Evolutionary conservation across 2,329 filamentous ascomycete species (phyloP), one percentile per base, ranked within the genome.

Genomic region (Neofusicoccum cordaticola): DNA sequence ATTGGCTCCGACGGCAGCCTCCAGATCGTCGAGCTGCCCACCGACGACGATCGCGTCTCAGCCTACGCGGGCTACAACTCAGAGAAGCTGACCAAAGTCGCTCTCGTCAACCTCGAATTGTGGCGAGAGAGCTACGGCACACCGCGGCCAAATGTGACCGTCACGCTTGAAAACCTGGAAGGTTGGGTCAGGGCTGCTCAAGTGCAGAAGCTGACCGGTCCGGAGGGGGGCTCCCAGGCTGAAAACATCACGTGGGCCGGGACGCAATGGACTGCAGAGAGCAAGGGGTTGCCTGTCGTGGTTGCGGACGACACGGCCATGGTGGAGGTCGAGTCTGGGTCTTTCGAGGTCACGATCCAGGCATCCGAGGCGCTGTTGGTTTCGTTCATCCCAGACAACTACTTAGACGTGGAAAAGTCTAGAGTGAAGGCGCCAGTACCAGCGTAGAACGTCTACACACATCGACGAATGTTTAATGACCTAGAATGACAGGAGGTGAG

Each of bases 321-420:
- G 12, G 19, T 34, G 4, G 22, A 53, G n/a, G 48, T 53, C 27
- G 41, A 34, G 15, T 9, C 13, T 5, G 60, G 60, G 15, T 35
- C 48, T 12, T 37, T 63, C 6, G 22, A 52, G 3, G 35, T 63
- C 13, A 13, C 17, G 13, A 45, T 52, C 41, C 60, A 63, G 39
- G 60, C 60, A 15, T 63, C 60, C 8, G 60, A 63, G 42, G 48
- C 60, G 27, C 35, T 63, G 60, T 11, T 63, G 60, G 3, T 63
- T 7, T 53, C 48, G 13, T n/a, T 60, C 12, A 34, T 50, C 13
- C 47, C 47, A 22, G 27, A 44, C 17, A 27, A 56, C 34, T 57
- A 17, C 19, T 27, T 41, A n/a, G 37, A 11, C 15, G 27, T n/a
- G 31, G 50, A 52, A 15, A 52, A 52, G 27, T 31, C 27, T 31